phyloP scores from a whole-genome alignment of 805 yeast genomes.

The Yarrowia sp. region DNA sequence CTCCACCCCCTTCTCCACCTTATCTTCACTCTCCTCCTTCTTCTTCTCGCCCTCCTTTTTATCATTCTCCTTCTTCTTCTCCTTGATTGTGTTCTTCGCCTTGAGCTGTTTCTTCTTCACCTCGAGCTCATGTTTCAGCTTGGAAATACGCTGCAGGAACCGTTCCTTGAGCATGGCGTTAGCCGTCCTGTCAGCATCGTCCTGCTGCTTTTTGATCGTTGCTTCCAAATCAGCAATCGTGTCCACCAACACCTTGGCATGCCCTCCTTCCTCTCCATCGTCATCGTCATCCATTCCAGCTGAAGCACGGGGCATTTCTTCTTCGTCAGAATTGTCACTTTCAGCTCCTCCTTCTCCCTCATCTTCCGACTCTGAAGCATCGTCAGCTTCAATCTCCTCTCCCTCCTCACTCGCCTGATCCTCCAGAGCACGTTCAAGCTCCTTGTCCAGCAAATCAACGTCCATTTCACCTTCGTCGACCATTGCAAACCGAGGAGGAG shows the following conservation, averaged over 20 bases:
- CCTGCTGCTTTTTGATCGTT: constrained; percentile 76
- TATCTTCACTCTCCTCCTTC: constrained; percentile 48
- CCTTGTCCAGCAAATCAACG: constrained; percentile 47
- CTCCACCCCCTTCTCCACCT: constrained; percentile 51
- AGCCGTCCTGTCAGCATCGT: constrained; percentile 72
- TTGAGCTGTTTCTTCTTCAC: constrained; percentile 73
- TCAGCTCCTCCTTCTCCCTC: constrained; percentile 65
- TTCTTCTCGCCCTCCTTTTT: constrained; percentile 49
- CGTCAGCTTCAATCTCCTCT: constrained; percentile 58
- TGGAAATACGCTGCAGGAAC: constrained; percentile 78
- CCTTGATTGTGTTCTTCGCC: constrained; percentile 45
- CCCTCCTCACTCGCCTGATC: constrained; percentile 57
- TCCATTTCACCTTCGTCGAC: constrained; percentile 47
- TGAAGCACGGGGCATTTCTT: constrained; percentile 51
- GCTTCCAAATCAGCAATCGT: constrained; percentile 82
- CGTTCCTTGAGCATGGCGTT: constrained; percentile 88
- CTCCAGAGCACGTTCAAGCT: constrained; percentile 49
- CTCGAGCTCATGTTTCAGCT: constrained; percentile 82
- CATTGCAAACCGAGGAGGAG: constrained; percentile 49
- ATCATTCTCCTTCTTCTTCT: constrained; percentile 47
- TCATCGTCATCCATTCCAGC: constrained; percentile 55
- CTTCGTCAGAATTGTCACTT: constrained; percentile 58
- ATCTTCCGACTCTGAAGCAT: constrained; percentile 60
- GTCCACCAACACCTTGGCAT: constrained; percentile 77
- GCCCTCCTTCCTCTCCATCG: constrained; percentile 63